Conservation (phyloP, 2,329 filamentous ascomycete species). For the Fusarium piperis region DNA sequence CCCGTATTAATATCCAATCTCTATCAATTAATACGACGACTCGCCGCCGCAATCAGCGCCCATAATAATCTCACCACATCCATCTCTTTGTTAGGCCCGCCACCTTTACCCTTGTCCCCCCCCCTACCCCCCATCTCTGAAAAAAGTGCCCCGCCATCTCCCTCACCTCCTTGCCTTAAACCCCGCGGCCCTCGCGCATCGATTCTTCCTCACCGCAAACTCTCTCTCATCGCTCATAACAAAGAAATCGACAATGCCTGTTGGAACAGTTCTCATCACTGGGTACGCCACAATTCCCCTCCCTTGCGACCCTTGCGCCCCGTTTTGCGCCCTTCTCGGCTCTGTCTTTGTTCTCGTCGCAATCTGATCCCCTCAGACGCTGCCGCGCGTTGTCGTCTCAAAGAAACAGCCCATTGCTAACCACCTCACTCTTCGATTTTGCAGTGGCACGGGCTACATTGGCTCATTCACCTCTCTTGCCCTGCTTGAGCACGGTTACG, state of each 20-base stretch:
- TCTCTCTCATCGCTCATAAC: conserved; percentile 18
- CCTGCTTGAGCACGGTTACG: conserved; percentile 92
- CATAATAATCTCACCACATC: background rate
- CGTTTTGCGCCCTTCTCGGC: background rate
- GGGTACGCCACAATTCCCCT: conserved; percentile 66
- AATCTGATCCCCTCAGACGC: conserved; percentile 7
- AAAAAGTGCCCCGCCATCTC: conserved; percentile 35
- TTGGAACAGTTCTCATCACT: conserved; percentile 90
- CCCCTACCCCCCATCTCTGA: conserved; percentile 4
- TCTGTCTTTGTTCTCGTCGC: conserved; percentile 24
- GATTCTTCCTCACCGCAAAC: conserved; percentile 34
- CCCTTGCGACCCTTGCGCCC: conserved; percentile 27
- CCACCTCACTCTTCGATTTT: conserved; percentile 16
- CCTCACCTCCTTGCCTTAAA: conserved; percentile 17
- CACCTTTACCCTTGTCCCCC: conserved; percentile 14
- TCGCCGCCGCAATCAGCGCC: background rate
- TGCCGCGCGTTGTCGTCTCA: conserved; percentile 17
- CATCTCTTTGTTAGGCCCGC: background rate
- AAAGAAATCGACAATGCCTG: conserved; percentile 67
- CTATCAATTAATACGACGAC: background rate
- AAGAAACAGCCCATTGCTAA: conserved; percentile 34
- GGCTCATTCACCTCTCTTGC: conserved; percentile 95
- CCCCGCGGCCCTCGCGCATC: conserved; percentile 25
- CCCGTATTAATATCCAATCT: background rate
- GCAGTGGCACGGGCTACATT: conserved; percentile 97